phyloP scores from a whole-genome alignment of 345 rosid species.

The Eucalyptus decipiens region DNA sequence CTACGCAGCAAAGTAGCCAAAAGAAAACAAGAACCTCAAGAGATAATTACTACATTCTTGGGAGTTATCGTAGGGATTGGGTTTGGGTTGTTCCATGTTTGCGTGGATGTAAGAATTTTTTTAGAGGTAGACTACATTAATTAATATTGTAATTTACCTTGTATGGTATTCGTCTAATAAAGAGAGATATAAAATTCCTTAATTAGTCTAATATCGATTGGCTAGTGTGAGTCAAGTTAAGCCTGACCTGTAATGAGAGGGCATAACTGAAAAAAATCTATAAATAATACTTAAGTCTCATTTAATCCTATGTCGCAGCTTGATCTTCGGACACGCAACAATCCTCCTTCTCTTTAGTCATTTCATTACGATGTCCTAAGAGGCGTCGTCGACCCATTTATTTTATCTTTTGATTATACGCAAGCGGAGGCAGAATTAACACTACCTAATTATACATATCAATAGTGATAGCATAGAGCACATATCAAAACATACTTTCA shows the following conservation, averaged over 20 bases:
- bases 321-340: fast-evolving
- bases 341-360: no score
- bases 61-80: not conserved
- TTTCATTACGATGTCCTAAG: fast-evolving
- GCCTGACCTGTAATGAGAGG: fast-evolving
- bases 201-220: no score
- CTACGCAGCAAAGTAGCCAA: not conserved
- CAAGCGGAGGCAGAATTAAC: fast-evolving
- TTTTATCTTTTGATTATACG: no score
- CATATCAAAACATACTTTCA: no score
- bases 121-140: fast-evolving
- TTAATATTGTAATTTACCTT: no score
- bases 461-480: fast-evolving
- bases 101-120: fast-evolving
- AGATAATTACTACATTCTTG: not conserved
- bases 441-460: no score
- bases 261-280: no score
- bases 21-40: not conserved
- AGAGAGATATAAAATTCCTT: fast-evolving
- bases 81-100: not conserved
- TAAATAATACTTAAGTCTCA: fast-evolving
- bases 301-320: fast-evolving
- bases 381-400: fast-evolving
- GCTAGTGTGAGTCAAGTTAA: fast-evolving
- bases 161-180: no score